Evolutionary conservation across 2,329 filamentous ascomycete species (phyloP).

Genomic region (Ophiostoma quercus): DNA sequence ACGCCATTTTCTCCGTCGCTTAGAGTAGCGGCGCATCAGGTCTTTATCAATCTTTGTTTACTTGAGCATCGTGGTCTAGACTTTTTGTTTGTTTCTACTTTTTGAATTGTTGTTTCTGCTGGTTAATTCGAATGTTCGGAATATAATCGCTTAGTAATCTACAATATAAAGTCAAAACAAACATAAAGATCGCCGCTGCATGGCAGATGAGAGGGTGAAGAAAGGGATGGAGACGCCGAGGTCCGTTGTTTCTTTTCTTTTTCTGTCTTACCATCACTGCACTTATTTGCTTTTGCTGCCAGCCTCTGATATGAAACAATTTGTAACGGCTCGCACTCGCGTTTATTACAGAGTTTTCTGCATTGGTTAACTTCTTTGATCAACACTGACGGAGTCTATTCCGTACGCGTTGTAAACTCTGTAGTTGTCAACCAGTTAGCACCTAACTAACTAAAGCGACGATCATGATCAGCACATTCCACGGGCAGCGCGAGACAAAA

Average conservation of each 20-base stretch:
- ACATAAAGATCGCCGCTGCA: background rate
- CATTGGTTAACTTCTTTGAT: background rate
- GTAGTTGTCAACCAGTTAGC: background rate
- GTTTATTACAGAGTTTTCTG: background rate
- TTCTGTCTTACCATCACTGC: background rate
- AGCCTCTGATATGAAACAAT: slow-evolving; percentile 1
- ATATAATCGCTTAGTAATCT: background rate
- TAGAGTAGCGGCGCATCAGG: background rate
- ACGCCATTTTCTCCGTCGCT: slow-evolving; percentile 14
- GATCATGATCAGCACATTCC: slow-evolving; percentile 7
- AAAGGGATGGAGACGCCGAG: slow-evolving; percentile 7
- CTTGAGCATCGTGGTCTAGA: background rate
- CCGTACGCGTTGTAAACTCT: background rate
- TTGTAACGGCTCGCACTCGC: background rate
- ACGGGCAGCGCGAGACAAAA: background rate
- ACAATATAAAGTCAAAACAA: background rate
- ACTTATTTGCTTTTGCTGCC: background rate
- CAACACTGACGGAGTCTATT: background rate
- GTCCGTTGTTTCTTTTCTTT: slow-evolving; percentile 1
- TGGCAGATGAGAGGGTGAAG: background rate
- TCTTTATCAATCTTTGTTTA: background rate
- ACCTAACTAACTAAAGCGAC: background rate
- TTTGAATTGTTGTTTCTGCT: background rate
- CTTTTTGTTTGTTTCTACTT: background rate
- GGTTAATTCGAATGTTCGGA: background rate